Base-by-base conservation (phyloP, 2,329 filamentous ascomycete genomes). In the Zymoseptoria tritici region DNA sequence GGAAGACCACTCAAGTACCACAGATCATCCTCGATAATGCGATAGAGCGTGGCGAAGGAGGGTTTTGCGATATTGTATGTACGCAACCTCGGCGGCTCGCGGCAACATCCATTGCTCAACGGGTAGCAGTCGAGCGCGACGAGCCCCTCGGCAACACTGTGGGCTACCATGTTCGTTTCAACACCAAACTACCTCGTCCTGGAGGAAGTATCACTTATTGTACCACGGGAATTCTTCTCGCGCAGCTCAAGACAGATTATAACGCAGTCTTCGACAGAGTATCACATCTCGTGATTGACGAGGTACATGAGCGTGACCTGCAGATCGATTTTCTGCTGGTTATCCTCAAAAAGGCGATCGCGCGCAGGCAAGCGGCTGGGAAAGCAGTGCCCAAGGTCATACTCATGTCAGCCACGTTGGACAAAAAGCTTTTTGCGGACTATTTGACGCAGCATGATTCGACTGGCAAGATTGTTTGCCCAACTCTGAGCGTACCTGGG, bases 1-100 rank as follows among this genome's bases (percentile, higher is more conserved):
- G 79, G 20, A 81, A 81, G 65, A 77, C 70, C 54, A 80, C 79
- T 5, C 80, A 82, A 67, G 73, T 82, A 8, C 79, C 80, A n/a
- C 80, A 82, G 61, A 79, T 82, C n/a, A 60, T 82, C 24, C 68
- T 82, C 2, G 79, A 82, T n/a, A 67, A 80, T 57, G 75, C 76
- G 2, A 79, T 79, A 52, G 63, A 68, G 6, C 60, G 63, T 4
- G 74, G 73, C 1, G 56, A 62, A 13, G 79, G 78, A n/a, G 73
- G 72, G 4, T 57, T 64, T 24, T 81, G 80, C 66, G 79, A 79
- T 59, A 74, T 82, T 56, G 73, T 82, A 7, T 81, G 79, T 62
- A 79, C 80, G 4, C 79, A 81, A 58, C 78, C 78, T 24, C 73
- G 79, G 52, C 73, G 78, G 9, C 76, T 81, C 52, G 79, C 78